Conservation (phyloP, 2,329 filamentous ascomycete species). For the Alternaria postmessia region DNA sequence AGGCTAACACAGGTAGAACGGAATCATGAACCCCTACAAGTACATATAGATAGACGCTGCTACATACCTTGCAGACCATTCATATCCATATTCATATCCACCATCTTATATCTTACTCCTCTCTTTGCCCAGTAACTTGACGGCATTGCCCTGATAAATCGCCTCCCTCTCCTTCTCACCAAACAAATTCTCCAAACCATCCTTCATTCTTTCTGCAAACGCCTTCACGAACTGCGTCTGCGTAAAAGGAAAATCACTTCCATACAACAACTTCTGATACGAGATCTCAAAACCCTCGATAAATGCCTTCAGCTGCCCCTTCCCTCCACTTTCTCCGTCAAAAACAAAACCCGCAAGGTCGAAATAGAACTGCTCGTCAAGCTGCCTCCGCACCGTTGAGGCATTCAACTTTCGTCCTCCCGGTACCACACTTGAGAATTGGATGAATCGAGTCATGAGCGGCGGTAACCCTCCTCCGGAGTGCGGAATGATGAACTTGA, state of each 20-base stretch:
- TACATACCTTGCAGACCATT: slow-evolving; percentile 6
- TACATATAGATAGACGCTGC: slow-evolving; percentile 68
- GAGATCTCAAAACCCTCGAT: slow-evolving; percentile 53
- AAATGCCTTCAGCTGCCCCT: slow-evolving; percentile 59
- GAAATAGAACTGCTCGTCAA: slow-evolving; percentile 59
- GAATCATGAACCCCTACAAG: slow-evolving; percentile 99
- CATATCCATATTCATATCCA: neutral
- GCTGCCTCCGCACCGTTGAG: slow-evolving; percentile 39
- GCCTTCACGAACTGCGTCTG: slow-evolving; percentile 47
- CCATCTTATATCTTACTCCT: slow-evolving; percentile 3
- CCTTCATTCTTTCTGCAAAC: slow-evolving; percentile 54
- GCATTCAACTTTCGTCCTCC: slow-evolving; percentile 40
- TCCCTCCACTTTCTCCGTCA: slow-evolving; percentile 43
- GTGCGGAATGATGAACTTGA: slow-evolving; percentile 61
- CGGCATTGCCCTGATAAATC: slow-evolving; percentile 52
- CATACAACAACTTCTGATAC: slow-evolving; percentile 58
- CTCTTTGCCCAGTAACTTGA: slow-evolving; percentile 36
- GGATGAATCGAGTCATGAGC: slow-evolving; percentile 55
- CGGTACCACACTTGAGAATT: slow-evolving; percentile 51
- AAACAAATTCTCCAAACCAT: slow-evolving; percentile 52
- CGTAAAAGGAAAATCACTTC: slow-evolving; percentile 63
- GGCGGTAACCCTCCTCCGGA: slow-evolving; percentile 57
- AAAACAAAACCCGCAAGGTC: slow-evolving; percentile 63
- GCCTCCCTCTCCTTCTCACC: slow-evolving; percentile 44
- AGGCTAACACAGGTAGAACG: slow-evolving; percentile 69